Evolutionary conservation across 78 protist genomes (phyloP), one percentile per base, ranked within the genome.

Genomic region (Capsaspora owczarzaki): DNA sequence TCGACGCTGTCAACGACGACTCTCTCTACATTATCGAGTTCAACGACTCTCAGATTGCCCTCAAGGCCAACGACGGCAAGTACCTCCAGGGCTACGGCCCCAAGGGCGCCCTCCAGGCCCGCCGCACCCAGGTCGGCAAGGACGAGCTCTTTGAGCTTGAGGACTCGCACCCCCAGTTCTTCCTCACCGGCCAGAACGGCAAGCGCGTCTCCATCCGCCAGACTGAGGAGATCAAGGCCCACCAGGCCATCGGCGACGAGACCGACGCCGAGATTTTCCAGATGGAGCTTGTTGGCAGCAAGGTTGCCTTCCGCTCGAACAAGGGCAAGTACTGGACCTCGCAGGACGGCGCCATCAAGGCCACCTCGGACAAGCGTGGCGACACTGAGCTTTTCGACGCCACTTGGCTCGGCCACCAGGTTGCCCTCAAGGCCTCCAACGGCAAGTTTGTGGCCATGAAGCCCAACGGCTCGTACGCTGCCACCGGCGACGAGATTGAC

Each of bases 151-250:
- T 44, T 19, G 61, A 23, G 41, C 33, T 71, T 38, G 77, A 71
- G 77, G 77, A 71, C 77, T 19, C 33, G 42, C 77, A 71, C 51
- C 77, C 77, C n/a, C 77, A 71, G 77, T 16, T 71, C n/a, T 25
- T 4, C 29, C 8, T 71, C 29, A 41, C 29, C 38, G 53, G 42
- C n/a, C n/a, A 16, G 46, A 25, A 44, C 61, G 77, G 77, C 60
- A 5, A 22, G 37, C 12, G 14, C n/a, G 60, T 29, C 38, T 44
- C 77, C 35, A 38, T 6, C 61, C 2, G 20, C 31, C 40, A 25
- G 44, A 44, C 20, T 29, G 53, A 25, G 61, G 77, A 41, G 61
- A 44, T 37, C 35, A 41, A 25, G 61, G 51, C 61, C 60, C 3
- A 25, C 61, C 61, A 44, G 53, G 14, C 72, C 72, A 49, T 49